A percentile compares a stretch with the other conserved stretches of the same genome.
phyloP scores from a whole-genome alignment of 2,329 filamentous ascomycete species.

The Lachnum nothofagi region DNA sequence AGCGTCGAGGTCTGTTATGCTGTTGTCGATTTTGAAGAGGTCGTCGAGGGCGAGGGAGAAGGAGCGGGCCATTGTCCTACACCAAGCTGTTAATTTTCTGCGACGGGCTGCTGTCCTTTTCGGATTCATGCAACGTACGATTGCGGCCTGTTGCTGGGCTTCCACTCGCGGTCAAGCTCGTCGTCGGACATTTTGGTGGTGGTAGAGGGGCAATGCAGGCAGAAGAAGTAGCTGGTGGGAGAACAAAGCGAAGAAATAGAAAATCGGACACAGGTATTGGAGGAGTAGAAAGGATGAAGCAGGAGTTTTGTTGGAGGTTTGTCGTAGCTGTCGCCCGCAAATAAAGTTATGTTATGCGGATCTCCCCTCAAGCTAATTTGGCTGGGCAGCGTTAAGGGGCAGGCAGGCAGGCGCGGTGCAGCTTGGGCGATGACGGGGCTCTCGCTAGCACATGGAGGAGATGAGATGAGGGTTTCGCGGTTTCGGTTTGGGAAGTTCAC shows the following conservation, averaged over 20 bases:
- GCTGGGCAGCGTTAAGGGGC: conserved; percentile 5
- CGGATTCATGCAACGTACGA: conserved; percentile 57
- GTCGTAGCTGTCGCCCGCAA: not conserved
- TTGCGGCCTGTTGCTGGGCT: conserved; percentile 72
- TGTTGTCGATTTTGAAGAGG: conserved; percentile 82
- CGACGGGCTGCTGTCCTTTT: not conserved
- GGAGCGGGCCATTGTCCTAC: conserved; percentile 77
- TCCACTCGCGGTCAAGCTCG: conserved; percentile 72
- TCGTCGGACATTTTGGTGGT: conserved; percentile 47
- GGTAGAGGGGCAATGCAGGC: not conserved
- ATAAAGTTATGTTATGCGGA: not conserved
- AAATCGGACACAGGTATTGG: not conserved
- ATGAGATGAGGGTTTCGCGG: too few relatives aligned
- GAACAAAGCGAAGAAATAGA: not conserved
- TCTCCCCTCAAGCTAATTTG: conserved; percentile 13
- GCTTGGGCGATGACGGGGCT: too few relatives aligned
- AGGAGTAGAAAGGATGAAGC: not conserved
- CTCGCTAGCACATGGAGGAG: not conserved
- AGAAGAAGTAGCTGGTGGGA: not conserved
- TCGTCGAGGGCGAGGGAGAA: conserved; percentile 84
- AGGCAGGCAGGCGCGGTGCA: too few relatives aligned
- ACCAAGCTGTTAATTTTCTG: conserved; percentile 11
- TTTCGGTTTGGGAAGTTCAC: too few relatives aligned
- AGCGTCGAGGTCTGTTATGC: conserved; percentile 66
- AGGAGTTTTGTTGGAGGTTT: not conserved